These are phyloP conservation scores for Fusarium sulawesiense DNA, from an alignment of 2,329 filamentous ascomycete genomes.

Conservation along the genomic window DNA sequence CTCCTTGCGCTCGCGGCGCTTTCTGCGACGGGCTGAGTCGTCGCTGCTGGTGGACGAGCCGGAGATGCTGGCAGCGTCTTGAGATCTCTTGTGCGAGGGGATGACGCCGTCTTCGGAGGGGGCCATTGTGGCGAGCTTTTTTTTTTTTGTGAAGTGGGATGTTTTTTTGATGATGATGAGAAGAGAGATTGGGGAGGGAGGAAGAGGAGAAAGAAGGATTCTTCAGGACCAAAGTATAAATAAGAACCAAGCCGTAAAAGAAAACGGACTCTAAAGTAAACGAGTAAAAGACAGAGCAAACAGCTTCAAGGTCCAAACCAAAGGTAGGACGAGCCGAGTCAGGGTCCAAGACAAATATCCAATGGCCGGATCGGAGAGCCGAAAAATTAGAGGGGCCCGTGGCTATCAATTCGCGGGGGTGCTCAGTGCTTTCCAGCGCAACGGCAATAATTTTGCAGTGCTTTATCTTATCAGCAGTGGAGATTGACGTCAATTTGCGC, in stretches of 20 bases:
- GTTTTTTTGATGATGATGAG: not conserved
- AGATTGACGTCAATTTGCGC: slow-evolving; percentile 34
- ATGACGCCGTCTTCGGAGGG: slow-evolving; percentile 42
- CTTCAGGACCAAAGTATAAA: slow-evolving; percentile 1
- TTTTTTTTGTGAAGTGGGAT: not conserved
- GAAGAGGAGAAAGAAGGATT: not conserved
- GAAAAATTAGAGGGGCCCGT: slow-evolving; percentile 41
- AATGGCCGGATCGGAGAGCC: slow-evolving; percentile 42
- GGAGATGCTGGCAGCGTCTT: slow-evolving; percentile 44
- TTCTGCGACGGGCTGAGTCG: slow-evolving; percentile 47
- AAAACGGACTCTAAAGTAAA: slow-evolving; percentile 1
- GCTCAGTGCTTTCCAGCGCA: not conserved
- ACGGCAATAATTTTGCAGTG: slow-evolving; percentile 7
- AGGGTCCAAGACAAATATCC: slow-evolving; percentile 31
- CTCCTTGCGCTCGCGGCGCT: slow-evolving; percentile 44
- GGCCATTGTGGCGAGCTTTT: slow-evolving; percentile 43
- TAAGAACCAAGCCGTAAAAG: not conserved
- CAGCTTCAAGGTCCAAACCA: not conserved
- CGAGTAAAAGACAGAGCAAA: slow-evolving; percentile 10
- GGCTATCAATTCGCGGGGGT: slow-evolving; percentile 23
- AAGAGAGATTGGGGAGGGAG: not conserved
- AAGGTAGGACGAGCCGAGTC: slow-evolving; percentile 16
- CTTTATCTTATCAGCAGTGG: slow-evolving; percentile 35
- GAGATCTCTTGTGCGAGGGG: slow-evolving; percentile 44
- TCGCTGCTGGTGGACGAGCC: slow-evolving; percentile 49